Evolutionary conservation across 441 rosid genomes (phyloP).

Genomic region (Capsella rubella): DNA sequence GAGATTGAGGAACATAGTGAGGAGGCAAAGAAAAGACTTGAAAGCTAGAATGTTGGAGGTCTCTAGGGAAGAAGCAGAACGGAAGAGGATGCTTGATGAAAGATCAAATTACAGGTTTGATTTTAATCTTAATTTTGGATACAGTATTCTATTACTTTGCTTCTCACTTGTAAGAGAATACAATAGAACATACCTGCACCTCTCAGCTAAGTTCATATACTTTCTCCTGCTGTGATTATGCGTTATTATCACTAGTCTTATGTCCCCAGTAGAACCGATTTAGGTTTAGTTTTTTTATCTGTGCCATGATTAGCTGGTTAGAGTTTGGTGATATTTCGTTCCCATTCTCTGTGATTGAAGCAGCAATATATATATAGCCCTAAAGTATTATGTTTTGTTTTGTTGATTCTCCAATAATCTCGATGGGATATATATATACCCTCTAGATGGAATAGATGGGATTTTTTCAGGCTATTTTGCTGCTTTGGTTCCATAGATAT

Average conservation of each 20-base stretch:
- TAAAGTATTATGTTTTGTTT: background rate
- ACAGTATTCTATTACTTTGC: background rate
- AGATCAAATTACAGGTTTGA: slow-evolving; percentile 83
- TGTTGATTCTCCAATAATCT: background rate
- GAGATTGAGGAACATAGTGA: slow-evolving; percentile 73
- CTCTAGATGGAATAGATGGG: background rate
- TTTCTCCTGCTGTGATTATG: background rate
- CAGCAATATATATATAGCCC: background rate
- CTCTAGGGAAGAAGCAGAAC: slow-evolving; percentile 89
- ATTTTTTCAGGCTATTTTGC: background rate
- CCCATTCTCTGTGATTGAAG: background rate
- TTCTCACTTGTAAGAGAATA: background rate
- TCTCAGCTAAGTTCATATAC: background rate
- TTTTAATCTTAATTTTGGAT: slow-evolving; percentile 14
- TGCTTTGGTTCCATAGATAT: slow-evolving; percentile 16
- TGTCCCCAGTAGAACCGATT: background rate
- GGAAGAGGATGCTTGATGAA: slow-evolving; percentile 94
- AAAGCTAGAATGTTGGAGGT: slow-evolving; percentile 87
- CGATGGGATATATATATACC: background rate
- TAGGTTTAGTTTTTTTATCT: background rate
- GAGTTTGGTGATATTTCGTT: background rate
- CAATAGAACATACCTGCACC: background rate
- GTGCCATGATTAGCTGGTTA: slow-evolving; percentile 6
- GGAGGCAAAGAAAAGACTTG: slow-evolving; percentile 88
- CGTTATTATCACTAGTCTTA: slow-evolving; percentile 1